Conservation (phyloP, 352 stramenopile genomes). For the Pythium utonaiense region DNA sequence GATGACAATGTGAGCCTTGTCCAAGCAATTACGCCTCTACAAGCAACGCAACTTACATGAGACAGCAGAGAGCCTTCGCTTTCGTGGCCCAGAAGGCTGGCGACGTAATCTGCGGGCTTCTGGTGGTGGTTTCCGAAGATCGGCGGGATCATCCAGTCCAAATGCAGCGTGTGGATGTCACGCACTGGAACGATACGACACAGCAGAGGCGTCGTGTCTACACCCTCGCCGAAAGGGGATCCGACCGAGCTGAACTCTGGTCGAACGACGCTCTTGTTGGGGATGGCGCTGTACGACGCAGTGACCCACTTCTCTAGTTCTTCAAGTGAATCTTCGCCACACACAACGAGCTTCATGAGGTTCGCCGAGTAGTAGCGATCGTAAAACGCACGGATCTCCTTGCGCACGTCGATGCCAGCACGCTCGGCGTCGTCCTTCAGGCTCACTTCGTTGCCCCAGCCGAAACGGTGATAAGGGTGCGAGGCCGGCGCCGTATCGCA, state of each 20-base stretch:
- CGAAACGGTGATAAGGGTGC: constrained; percentile 89
- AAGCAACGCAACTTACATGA: too few relatives aligned
- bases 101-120: too few relatives aligned
- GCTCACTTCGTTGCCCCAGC: constrained; percentile 80
- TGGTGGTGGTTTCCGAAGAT: constrained; percentile 53
- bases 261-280: constrained; percentile 23
- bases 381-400: constrained; percentile 73
- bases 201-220: too few relatives aligned
- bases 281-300: constrained; percentile 36
- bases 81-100: constrained; percentile 86
- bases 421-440: constrained; percentile 8
- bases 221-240: too few relatives aligned
- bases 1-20: too few relatives aligned
- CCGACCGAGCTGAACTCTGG: constrained; percentile 17
- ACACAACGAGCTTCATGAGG: constrained; percentile 79
- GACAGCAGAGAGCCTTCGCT: constrained; percentile 75
- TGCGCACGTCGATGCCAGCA: constrained; percentile 20
- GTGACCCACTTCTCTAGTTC: constrained; percentile 37
- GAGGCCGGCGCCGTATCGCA: constrained; percentile 29
- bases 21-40: too few relatives aligned
- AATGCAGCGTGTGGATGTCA: constrained; percentile 26
- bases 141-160: constrained; percentile 32
- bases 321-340: constrained; percentile 65
- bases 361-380: constrained; percentile 81
- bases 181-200: constrained; percentile 29